These are phyloP conservation scores for Didymella lethalis DNA, from an alignment of 2,329 filamentous ascomycete species.

Conservation along the genomic window DNA sequence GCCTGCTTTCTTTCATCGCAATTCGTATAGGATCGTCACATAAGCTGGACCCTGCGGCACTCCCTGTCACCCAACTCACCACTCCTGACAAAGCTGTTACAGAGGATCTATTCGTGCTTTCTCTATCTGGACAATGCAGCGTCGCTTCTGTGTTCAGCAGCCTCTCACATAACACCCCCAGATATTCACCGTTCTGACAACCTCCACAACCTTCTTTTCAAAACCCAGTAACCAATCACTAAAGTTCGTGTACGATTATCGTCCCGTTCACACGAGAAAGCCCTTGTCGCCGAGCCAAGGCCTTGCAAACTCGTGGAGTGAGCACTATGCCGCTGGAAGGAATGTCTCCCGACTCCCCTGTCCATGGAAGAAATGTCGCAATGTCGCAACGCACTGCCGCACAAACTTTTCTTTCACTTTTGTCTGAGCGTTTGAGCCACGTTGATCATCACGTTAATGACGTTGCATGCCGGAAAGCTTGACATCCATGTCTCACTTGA, in stretches of 20 bases:
- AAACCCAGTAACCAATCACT: constrained; percentile 19
- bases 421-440: constrained; percentile 23
- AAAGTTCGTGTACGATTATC: constrained; percentile 32
- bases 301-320: constrained; percentile 15
- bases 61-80: constrained; percentile 23
- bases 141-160: constrained; percentile 6
- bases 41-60: constrained; percentile 38
- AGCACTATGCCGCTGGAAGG: constrained; percentile 23
- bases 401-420: constrained; percentile 16
- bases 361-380: constrained; percentile 28
- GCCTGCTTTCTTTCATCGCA: constrained; percentile 26
- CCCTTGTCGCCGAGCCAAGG: constrained; percentile 24
- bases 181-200: constrained; percentile 5
- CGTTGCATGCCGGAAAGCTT: constrained; percentile 26
- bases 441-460: constrained; percentile 36
- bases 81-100: constrained; percentile 14
- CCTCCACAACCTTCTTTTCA: constrained; percentile 2
- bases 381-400: constrained; percentile 31
- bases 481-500: constrained; percentile 21
- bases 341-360: constrained; percentile 25
- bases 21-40: constrained; percentile 38
- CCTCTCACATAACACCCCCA: not conserved
- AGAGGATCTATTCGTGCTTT: constrained; percentile 14
- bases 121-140: constrained; percentile 9
- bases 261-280: constrained; percentile 23